A percentile compares a stretch with the other conserved stretches of the same genome.
These are phyloP conservation scores for Naganishia liquefaciens DNA, from an alignment of 1,284 basidiomycete species.

Conservation along the genomic window DNA sequence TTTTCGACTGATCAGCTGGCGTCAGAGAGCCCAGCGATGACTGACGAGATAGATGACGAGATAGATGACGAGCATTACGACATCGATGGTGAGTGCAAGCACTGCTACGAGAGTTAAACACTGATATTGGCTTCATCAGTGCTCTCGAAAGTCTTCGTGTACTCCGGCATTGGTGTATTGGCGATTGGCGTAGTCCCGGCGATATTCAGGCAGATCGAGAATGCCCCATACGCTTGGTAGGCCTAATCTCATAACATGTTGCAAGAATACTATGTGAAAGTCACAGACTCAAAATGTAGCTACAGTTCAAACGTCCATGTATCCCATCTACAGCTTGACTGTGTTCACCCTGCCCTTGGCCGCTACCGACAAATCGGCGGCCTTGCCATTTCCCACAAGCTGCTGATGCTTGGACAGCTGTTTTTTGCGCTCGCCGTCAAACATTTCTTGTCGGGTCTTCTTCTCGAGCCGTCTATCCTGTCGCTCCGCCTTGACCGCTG, in stretches of 20 bases:
- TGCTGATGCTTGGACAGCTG: constrained; percentile 61
- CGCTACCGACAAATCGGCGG: constrained; percentile 47
- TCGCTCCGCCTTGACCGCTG: constrained; percentile 79
- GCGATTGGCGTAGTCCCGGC: constrained; percentile 65
- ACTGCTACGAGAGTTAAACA: constrained; percentile 8
- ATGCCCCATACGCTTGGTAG: background rate
- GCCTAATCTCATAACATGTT: background rate
- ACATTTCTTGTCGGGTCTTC: constrained; percentile 74
- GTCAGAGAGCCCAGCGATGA: constrained; percentile 1
- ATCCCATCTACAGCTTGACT: constrained; percentile 20
- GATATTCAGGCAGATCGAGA: constrained; percentile 65
- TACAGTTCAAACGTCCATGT: constrained; percentile 1
- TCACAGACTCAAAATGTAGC: background rate
- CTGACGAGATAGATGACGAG: constrained; percentile 37
- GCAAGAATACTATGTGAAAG: background rate
- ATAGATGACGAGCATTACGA: constrained; percentile 69
- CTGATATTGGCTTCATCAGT: constrained; percentile 57
- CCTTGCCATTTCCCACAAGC: constrained; percentile 49
- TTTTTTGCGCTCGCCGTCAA: constrained; percentile 69
- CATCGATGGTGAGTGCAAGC: constrained; percentile 65
- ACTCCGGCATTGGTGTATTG: constrained; percentile 76
- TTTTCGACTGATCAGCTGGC: too few relatives aligned
- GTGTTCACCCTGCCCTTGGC: constrained; percentile 29
- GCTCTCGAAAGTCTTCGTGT: constrained; percentile 87
- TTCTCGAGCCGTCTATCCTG: constrained; percentile 69